Evolutionary conservation across 2,329 filamentous ascomycete genomes (phyloP).

Genomic region (Penicillium digitatum): DNA sequence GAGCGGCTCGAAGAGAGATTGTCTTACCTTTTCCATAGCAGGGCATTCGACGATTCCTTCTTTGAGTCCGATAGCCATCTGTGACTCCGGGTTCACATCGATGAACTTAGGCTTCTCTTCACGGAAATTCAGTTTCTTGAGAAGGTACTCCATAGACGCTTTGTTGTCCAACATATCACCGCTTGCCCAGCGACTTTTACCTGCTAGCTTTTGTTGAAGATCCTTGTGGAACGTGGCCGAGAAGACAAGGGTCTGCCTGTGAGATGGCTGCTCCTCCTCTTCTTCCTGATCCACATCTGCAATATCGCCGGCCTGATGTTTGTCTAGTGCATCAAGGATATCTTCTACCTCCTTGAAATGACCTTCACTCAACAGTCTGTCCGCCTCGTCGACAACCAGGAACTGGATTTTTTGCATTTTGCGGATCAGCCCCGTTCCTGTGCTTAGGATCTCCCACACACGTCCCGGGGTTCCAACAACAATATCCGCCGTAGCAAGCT

Average conservation of each 20-base stretch:
- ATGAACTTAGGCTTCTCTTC: constrained; percentile 83
- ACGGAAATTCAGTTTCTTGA: constrained; percentile 83
- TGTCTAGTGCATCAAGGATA: constrained; percentile 76
- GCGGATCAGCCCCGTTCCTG: constrained; percentile 63
- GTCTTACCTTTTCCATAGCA: constrained; percentile 78
- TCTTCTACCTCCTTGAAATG: constrained; percentile 93
- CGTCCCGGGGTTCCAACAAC: constrained; percentile 91
- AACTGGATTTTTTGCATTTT: constrained; percentile 72
- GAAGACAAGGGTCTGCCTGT: constrained; percentile 86
- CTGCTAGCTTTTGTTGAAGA: constrained; percentile 83
- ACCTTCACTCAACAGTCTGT: constrained; percentile 83
- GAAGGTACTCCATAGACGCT: constrained; percentile 86
- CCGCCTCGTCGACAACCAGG: constrained; percentile 89
- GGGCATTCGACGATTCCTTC: constrained; percentile 91
- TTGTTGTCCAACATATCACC: constrained; percentile 65
- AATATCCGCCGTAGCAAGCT: constrained; percentile 79
- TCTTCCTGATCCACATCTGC: constrained; percentile 28
- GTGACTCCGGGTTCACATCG: constrained; percentile 81
- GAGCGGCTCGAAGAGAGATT: background rate
- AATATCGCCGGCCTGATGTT: constrained; percentile 47
- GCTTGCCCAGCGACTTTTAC: constrained; percentile 60
- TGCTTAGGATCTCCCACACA: constrained; percentile 88
- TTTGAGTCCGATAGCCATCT: constrained; percentile 80
- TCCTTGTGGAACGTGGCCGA: constrained; percentile 93
- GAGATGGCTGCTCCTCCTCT: constrained; percentile 45